Evolutionary conservation across 768 basidiomycete genomes (phyloP).

Genomic region (Pulveroboletus ravenelii): DNA sequence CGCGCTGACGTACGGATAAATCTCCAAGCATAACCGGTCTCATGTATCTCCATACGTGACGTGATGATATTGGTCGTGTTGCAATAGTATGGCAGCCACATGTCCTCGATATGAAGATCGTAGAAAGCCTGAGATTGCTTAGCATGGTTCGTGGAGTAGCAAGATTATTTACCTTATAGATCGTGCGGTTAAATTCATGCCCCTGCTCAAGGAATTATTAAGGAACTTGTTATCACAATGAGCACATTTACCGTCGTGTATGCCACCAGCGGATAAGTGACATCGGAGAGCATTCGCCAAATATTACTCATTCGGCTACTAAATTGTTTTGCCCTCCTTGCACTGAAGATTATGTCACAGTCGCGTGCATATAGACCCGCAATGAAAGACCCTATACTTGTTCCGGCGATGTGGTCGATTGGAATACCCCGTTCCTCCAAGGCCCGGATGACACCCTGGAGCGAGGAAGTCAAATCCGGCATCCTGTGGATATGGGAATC

Average conservation of each 20-base stretch:
- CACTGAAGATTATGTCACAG: slow-evolving; percentile 81
- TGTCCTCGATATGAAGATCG: slow-evolving; percentile 92
- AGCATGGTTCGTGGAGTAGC: not conserved
- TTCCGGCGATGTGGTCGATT: slow-evolving; percentile 91
- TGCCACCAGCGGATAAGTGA: slow-evolving; percentile 74
- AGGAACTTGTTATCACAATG: not conserved
- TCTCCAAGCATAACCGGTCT: slow-evolving; percentile 98
- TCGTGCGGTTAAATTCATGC: slow-evolving; percentile 89
- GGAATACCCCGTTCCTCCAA: slow-evolving; percentile 90
- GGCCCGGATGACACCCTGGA: slow-evolving; percentile 86
- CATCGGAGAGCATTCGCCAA: slow-evolving; percentile 90
- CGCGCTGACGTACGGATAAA: slow-evolving; percentile 60
- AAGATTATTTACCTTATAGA: slow-evolving; percentile 67
- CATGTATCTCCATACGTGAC: slow-evolving; percentile 95
- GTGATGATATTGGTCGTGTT: slow-evolving; percentile 97
- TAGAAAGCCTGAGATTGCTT: slow-evolving; percentile 67
- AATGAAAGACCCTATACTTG: slow-evolving; percentile 88
- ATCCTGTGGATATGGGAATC: slow-evolving; percentile 6
- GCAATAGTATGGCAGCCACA: slow-evolving; percentile 99
- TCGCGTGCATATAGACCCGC: slow-evolving; percentile 95
- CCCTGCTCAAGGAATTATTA: slow-evolving; percentile 48
- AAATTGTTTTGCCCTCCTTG: slow-evolving; percentile 88
- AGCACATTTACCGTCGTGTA: slow-evolving; percentile 58
- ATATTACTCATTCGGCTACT: slow-evolving; percentile 88
- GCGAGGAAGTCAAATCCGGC: slow-evolving; percentile 3